Conservation (phyloP, 2,329 filamentous ascomycete genomes). For the Leptographium lundbergii region DNA sequence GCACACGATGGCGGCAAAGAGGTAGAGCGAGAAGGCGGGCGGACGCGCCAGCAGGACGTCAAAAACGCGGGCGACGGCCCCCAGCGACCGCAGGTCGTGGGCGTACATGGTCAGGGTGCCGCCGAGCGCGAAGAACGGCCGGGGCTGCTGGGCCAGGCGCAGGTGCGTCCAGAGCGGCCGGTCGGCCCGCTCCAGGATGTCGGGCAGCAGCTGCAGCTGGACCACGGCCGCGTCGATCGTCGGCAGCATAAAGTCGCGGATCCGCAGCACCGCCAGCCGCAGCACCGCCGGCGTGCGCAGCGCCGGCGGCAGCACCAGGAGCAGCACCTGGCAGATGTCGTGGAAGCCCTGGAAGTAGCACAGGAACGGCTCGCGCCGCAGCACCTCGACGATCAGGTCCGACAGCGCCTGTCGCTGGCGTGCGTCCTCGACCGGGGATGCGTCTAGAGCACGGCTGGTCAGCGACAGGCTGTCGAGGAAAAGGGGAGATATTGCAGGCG, state of each 20-base stretch:
- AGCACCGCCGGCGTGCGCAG: conserved; percentile 52
- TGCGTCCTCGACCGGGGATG: conserved; percentile 55
- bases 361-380: conserved; percentile 70
- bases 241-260: conserved; percentile 96
- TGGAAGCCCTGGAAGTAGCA: conserved; percentile 98
- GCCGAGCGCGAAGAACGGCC: conserved; percentile 82
- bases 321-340: conserved; percentile 91
- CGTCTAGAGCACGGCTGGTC: conserved; percentile 31
- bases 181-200: conserved; percentile 64
- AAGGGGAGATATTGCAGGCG: background rate
- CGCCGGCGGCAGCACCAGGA: conserved; percentile 63
- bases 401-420: conserved; percentile 65
- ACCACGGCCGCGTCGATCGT: conserved; percentile 67
- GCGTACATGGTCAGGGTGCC: conserved; percentile 93
- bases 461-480: background rate
- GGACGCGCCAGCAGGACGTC: conserved; percentile 82
- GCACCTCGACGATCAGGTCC: conserved; percentile 64
- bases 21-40: conserved; percentile 79
- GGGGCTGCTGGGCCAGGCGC: conserved; percentile 45
- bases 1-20: conserved; percentile 82
- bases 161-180: conserved; percentile 61
- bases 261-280: conserved; percentile 77
- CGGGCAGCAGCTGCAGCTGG: conserved; percentile 78
- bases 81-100: conserved; percentile 85
- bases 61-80: conserved; percentile 79